A percentile compares a stretch with the other conserved stretches of the same genome.
Evolutionary conservation across 1,139 yeast species (phyloP).

Genomic region (Zhuliangozyma parablackwelliae): DNA sequence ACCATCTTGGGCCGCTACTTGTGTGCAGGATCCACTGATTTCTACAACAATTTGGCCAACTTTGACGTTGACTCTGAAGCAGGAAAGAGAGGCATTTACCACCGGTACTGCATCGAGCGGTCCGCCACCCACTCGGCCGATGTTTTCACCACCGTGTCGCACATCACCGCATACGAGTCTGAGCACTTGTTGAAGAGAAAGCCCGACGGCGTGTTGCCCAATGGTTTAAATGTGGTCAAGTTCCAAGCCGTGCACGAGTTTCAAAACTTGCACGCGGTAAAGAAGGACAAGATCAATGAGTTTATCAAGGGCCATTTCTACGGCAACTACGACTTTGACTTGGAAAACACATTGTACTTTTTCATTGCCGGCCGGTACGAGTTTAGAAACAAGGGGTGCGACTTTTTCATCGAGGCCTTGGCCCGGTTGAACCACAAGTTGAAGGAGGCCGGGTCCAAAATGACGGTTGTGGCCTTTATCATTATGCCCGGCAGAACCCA

Average conservation of each 20-base stretch:
- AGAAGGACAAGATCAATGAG: conserved; percentile 89
- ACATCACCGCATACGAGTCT: conserved; percentile 91
- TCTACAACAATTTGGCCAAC: conserved; percentile 83
- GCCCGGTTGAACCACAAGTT: conserved; percentile 88
- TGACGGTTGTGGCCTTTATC: conserved; percentile 95
- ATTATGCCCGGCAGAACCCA: conserved; percentile 96
- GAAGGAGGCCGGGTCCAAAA: conserved; percentile 76
- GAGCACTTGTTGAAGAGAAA: conserved; percentile 91
- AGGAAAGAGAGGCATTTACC: conserved; percentile 95
- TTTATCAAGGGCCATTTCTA: conserved; percentile 96
- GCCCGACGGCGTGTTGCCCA: conserved; percentile 97
- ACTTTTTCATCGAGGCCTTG: conserved; percentile 86
- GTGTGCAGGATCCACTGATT: conserved; percentile 95
- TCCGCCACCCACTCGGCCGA: conserved; percentile 96
- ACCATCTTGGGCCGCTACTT: conserved; percentile 90
- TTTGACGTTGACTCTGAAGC: conserved; percentile 98
- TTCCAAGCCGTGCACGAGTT: conserved; percentile 97
- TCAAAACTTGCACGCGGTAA: conserved; percentile 90
- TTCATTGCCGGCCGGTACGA: conserved; percentile 98
- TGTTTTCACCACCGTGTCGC: conserved; percentile 95
- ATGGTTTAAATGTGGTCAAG: conserved; percentile 92
- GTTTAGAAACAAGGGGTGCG: conserved; percentile 95
- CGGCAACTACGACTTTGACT: conserved; percentile 92
- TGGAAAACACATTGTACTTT: conserved; percentile 89
- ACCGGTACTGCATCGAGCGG: conserved; percentile 93